Evolutionary conservation across 106 monocot species (phyloP), one percentile per base, ranked within the genome.

Genomic region (Phalaenopsis equestris): DNA sequence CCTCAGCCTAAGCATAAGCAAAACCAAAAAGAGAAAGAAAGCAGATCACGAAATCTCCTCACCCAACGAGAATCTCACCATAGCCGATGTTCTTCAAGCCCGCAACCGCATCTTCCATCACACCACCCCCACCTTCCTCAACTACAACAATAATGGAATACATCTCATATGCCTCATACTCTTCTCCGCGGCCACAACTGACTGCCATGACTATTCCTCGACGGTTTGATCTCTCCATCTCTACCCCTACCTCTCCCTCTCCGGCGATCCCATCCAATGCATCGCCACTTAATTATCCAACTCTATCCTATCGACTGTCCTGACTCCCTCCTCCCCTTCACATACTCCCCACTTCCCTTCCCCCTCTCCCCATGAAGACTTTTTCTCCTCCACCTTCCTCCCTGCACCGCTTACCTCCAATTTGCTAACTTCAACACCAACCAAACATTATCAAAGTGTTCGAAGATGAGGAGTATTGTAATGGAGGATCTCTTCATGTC

Each of bases 381-480:
- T 78, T 3, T 79, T 81, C 30, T 90, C 93, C 48, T 89, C 91
- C 83, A 87, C 89, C 67, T 72, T 75, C 77, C 88, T 85, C 88
- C 89, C 30, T 30, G 30, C 72, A 77, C 89, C 68, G 91, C 93
- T 2, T 79, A 90, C 43, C 81, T 87, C 78, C 91, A 91, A 79
- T 93, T 93, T 89, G 85, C 93, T n/a, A 89, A 93, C 82, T 93
- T 93, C 91, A 93, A 90, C 24, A 85, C 93, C 45, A 93, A 93
- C 84, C 93, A 93, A 79, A 91, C 93, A 30, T 93, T 85, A 81
- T 84, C 75, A 76, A 87, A 68, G 89, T 89, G 14, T 67, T 93
- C 65, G 76, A 81, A 30, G 78, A 75, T 8, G 88, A 91, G 56
- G 68, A 75, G 77, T 19, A 30, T 15, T 17, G 56, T 14, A 85